phyloP scores from a whole-genome alignment of 2,329 filamentous ascomycete species.

The Xylariaceae sp. region DNA sequence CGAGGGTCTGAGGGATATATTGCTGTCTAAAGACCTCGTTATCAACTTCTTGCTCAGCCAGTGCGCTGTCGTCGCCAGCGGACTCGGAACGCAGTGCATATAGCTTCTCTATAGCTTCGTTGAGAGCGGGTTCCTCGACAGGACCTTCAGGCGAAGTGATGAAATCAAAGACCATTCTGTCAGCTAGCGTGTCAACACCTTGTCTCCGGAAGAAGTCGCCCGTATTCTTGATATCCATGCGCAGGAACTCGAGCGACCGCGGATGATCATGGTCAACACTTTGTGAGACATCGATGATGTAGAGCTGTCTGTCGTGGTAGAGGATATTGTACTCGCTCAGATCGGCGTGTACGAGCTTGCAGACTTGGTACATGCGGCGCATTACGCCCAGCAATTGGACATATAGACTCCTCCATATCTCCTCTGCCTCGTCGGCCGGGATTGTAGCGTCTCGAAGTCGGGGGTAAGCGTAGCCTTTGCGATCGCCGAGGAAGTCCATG shows the following conservation, averaged over 20 bases:
- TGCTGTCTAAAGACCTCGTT: constrained; percentile 93
- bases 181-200: constrained; percentile 74
- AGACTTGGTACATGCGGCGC: constrained; percentile 89
- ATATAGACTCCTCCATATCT: constrained; percentile 76
- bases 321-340: constrained; percentile 97
- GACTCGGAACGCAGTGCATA: constrained; percentile 53
- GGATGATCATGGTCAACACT: constrained; percentile 97
- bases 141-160: constrained; percentile 62
- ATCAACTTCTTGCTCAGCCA: constrained; percentile 67
- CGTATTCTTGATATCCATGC: constrained; percentile 98
- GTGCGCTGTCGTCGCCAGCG: constrained; percentile 46
- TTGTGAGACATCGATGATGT: constrained; percentile 96
- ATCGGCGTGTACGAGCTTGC: constrained; percentile 90
- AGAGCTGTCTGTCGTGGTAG: constrained; percentile 77
- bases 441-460: constrained; percentile 83
- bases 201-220: constrained; percentile 87
- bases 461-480: constrained; percentile 82
- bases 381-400: constrained; percentile 81
- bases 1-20: constrained; percentile 92
- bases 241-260: constrained; percentile 83
- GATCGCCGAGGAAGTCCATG: constrained; percentile 89
- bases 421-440: constrained; percentile 60
- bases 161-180: constrained; percentile 80
- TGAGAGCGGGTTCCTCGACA: constrained; percentile 58
- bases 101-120: constrained; percentile 60